Base-by-base conservation (phyloP, 2,329 filamentous ascomycete genomes). In the Trichophyton simii region DNA sequence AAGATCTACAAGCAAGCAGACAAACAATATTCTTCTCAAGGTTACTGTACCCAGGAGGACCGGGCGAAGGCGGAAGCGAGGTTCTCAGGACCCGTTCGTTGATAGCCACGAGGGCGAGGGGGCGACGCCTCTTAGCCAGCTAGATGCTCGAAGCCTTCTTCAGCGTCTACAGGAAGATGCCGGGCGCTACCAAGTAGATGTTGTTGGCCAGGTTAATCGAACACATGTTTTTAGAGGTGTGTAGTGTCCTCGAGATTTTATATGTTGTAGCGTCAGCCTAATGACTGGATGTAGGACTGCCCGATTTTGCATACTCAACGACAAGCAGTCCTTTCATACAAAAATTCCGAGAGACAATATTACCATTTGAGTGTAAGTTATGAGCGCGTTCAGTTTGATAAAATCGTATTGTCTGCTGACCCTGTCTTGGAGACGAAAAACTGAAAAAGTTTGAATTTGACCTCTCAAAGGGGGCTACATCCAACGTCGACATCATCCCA, bases 1-100 rank as follows among this genome's bases (percentile, higher is more conserved):
- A 63, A 79, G 87, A 66, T 96, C 92, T 6, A 85, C 86, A 48
- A 88, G 87, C 69, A 83, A 86, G 36, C 76, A 83, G 20, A 88
- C 89, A 8, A 89, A 91, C 70, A 95, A 96, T 69, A 77, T 97
- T 20, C 80, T 97, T 20, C 79, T 99, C 60, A 91, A 91, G 71
- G 81, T 99, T 61, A 91, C 87, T 0, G 84, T 97, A 0, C 92
- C 94, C 0, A 94, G 86, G 72, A 80, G 89, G 61, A 96, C 91
- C 1, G 91, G 91, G 2, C 83, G 90, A 63, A 95, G 88, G 74
- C 83, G 91, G 62, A 96, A 91, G 76, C 81, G 86, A 67, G 91
- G 89, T n/a, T 84, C 84, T 3, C 72, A 85, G 61, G 86, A 80
- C 3, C 84, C 87, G 0, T 92, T 84, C 69, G 74, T 79, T 46